Conservation (phyloP, 192 early-diverging fungal genomes). For the Podila verticillata region DNA sequence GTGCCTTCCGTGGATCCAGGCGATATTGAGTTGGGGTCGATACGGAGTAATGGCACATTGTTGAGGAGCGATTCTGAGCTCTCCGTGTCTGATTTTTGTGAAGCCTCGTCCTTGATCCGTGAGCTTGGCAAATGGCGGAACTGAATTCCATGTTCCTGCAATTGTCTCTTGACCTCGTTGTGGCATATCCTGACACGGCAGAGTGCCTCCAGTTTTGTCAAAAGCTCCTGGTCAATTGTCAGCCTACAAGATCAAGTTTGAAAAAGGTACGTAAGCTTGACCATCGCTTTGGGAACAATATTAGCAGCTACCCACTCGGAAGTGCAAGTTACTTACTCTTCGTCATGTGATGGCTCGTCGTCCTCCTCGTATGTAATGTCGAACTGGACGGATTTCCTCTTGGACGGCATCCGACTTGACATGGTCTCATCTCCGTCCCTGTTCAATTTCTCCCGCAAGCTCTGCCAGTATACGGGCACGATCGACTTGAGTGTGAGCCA, state of each 20-base stretch:
- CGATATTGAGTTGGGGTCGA: slow-evolving; percentile 33
- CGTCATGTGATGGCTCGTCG: not conserved
- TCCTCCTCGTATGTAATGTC: slow-evolving; percentile 19
- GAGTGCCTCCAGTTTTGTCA: slow-evolving; percentile 39
- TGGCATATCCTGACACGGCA: slow-evolving; percentile 38
- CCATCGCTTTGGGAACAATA: no score
- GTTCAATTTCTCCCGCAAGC: slow-evolving; percentile 9
- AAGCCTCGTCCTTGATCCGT: not conserved
- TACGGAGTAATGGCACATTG: slow-evolving; percentile 28
- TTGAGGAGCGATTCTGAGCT: slow-evolving; percentile 1
- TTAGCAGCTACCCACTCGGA: no score
- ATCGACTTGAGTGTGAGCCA: slow-evolving; percentile 36
- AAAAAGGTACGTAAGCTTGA: not conserved
- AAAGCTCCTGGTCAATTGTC: slow-evolving; percentile 36
- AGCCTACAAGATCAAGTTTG: not conserved
- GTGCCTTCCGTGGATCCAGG: slow-evolving; percentile 21
- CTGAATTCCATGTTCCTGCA: slow-evolving; percentile 35
- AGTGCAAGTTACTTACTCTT: slow-evolving; percentile 17
- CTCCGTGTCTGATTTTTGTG: not conserved
- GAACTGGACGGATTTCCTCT: slow-evolving; percentile 47
- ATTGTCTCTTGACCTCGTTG: slow-evolving; percentile 21
- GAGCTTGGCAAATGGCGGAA: slow-evolving; percentile 4
- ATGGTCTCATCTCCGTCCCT: not conserved
- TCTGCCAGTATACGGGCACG: slow-evolving; percentile 36
- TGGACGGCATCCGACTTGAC: not conserved